Conservation (phyloP, 176 grass and related monocot species). For the Triticum turgidum region DNA sequence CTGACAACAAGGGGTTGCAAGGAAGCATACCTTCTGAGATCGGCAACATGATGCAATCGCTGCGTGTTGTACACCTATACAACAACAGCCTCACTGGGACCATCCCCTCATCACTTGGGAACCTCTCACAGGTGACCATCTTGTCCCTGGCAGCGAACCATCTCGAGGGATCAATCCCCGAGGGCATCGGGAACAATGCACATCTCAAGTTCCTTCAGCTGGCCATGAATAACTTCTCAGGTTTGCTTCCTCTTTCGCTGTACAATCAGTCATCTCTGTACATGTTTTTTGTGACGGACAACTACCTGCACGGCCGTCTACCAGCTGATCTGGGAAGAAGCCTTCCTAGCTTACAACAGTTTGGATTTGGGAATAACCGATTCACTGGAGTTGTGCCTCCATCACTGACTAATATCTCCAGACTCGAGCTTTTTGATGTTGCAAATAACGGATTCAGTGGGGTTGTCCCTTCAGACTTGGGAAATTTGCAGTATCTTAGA, state of each 20-base stretch:
- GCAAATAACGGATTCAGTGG: neutral
- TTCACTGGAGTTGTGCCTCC: neutral
- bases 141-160: neutral
- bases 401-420: slow-evolving; percentile 6
- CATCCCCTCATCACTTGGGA: neutral
- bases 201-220: neutral
- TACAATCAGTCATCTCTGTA: slow-evolving; percentile 17
- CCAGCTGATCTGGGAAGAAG: neutral
- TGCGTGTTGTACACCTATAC: neutral
- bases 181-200: neutral
- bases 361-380: neutral
- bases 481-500: neutral
- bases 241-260: neutral
- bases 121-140: neutral
- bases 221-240: neutral
- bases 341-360: neutral
- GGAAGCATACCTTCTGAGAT: too few species aligned
- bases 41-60: neutral
- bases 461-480: neutral
- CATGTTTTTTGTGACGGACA: neutral
- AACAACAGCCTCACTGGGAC: neutral
- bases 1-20: too few species aligned
- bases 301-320: slow-evolving; percentile 4
- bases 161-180: neutral
- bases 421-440: neutral